These are phyloP conservation scores for Macadamia tetraphylla DNA, from an alignment of 164 flowering plant genomes.

Conservation along the genomic window DNA sequence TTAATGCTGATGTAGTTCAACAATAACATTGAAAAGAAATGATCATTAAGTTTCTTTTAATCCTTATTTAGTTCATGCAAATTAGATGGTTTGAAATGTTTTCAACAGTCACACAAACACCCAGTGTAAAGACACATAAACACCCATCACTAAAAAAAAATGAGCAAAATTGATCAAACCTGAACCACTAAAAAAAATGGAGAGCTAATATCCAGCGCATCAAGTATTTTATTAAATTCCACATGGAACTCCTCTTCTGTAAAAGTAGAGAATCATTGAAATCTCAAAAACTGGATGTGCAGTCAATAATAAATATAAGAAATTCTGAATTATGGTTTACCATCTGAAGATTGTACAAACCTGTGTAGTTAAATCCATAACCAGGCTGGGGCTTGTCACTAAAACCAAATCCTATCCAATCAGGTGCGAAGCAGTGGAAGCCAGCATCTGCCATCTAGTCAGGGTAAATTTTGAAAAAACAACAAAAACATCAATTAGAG, in stretches of 20 bases:
- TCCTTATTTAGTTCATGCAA: no score
- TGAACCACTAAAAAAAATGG: slow-evolving; percentile 84
- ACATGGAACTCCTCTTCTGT: slow-evolving; percentile 92
- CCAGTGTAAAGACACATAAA: neutral
- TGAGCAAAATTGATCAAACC: slow-evolving; percentile 35
- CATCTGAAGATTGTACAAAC: slow-evolving; percentile 24
- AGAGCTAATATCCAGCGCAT: slow-evolving; percentile 47
- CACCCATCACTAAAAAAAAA: neutral
- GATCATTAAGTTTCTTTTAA: neutral
- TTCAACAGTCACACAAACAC: neutral
- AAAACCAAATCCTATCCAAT: slow-evolving; percentile 99
- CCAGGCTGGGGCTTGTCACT: slow-evolving; percentile 96
- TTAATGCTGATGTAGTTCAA: neutral
- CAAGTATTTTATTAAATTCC: slow-evolving; percentile 68
- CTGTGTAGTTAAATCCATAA: slow-evolving; percentile 89
- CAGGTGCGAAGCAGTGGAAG: slow-evolving; percentile 97
- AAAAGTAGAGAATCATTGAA: slow-evolving; percentile 4
- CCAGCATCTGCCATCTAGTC: slow-evolving; percentile 80
- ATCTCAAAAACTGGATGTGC: slow-evolving; percentile 9
- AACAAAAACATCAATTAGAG: neutral
- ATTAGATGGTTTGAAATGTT: neutral
- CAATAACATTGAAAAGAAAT: neutral
- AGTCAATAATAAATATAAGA: neutral
- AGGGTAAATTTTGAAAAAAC: neutral
- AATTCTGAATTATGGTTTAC: neutral